Percentiles rank a stretch among this genome's conserved stretches.
Evolutionary conservation across 805 yeast species (phyloP).

Genomic region (Starmerella lactis-condensi): DNA sequence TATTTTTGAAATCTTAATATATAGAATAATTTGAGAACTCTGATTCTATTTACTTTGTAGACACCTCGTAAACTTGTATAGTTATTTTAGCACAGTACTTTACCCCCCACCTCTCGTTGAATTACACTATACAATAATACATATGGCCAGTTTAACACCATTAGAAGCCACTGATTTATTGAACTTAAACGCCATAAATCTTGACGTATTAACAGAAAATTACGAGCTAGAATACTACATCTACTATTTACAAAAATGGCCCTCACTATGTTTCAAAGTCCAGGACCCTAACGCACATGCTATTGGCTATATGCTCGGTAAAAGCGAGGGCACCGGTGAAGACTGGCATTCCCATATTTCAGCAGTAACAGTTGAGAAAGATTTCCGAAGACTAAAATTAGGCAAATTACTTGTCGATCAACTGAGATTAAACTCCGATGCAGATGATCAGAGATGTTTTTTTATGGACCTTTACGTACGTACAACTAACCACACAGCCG

Average conservation of each 20-base stretch:
- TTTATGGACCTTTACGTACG: slow-evolving; percentile 85
- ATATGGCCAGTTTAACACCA: slow-evolving; percentile 76
- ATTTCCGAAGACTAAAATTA: slow-evolving; percentile 66
- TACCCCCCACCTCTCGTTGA: too few species aligned
- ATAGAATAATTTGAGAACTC: too few species aligned
- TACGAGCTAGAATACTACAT: slow-evolving; percentile 69
- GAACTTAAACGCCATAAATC: slow-evolving; percentile 50
- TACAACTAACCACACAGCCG: slow-evolving; percentile 64
- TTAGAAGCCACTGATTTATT: slow-evolving; percentile 75
- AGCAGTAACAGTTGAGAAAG: slow-evolving; percentile 77
- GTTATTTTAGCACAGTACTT: too few species aligned
- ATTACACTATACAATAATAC: too few species aligned
- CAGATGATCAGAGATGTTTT: slow-evolving; percentile 60
- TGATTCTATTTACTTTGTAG: too few species aligned
- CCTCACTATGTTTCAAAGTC: slow-evolving; percentile 69
- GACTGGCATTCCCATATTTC: slow-evolving; percentile 97
- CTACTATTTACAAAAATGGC: slow-evolving; percentile 73
- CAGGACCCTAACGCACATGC: slow-evolving; percentile 24
- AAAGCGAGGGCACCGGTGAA: slow-evolving; percentile 66
- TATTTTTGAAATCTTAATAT: too few species aligned
- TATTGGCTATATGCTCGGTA: slow-evolving; percentile 60
- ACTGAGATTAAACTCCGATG: slow-evolving; percentile 53
- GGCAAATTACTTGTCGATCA: slow-evolving; percentile 65
- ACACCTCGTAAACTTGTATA: too few species aligned
- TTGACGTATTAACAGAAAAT: slow-evolving; percentile 84